Percentiles rank a stretch among this genome's conserved stretches.
phyloP scores from a whole-genome alignment of 73 alveolate species.

The Paramecium biaurelia region DNA sequence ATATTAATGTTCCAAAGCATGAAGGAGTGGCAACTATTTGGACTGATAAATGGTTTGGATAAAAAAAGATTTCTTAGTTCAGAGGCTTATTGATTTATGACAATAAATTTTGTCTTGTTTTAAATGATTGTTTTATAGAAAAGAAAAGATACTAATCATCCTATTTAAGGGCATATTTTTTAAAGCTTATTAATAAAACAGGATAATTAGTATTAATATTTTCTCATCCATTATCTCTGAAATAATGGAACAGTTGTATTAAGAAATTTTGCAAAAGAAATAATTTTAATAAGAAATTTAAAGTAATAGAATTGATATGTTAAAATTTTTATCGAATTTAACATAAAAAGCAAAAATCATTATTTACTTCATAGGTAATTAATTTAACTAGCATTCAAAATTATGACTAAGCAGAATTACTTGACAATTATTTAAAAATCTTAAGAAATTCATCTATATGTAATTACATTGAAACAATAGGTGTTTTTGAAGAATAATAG shows the following conservation, averaged over 20 bases:
- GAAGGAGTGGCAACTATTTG: slow-evolving; percentile 7
- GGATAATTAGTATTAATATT: slow-evolving; percentile 24
- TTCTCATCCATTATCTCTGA: neutral
- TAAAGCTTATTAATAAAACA: neutral
- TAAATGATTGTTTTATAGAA: neutral
- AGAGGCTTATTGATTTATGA: slow-evolving; percentile 10
- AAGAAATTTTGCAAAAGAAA: slow-evolving; percentile 16
- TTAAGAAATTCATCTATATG: neutral
- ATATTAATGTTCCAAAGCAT: neutral
- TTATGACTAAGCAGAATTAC: slow-evolving; percentile 14
- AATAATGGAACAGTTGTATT: neutral
- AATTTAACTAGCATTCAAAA: neutral
- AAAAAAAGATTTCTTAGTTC: neutral
- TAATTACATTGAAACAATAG: neutral
- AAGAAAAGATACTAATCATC: neutral
- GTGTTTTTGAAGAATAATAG: slow-evolving; percentile 12
- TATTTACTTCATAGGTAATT: neutral
- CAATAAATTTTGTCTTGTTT: neutral
- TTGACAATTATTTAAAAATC: slow-evolving; percentile 6
- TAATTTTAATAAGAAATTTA: neutral
- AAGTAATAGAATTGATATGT: neutral
- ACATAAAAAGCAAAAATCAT: neutral
- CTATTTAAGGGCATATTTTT: neutral
- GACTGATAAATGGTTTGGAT: neutral
- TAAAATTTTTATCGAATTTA: neutral